phyloP scores from a whole-genome alignment of 257 asterid species.

The Solanum piurae region DNA sequence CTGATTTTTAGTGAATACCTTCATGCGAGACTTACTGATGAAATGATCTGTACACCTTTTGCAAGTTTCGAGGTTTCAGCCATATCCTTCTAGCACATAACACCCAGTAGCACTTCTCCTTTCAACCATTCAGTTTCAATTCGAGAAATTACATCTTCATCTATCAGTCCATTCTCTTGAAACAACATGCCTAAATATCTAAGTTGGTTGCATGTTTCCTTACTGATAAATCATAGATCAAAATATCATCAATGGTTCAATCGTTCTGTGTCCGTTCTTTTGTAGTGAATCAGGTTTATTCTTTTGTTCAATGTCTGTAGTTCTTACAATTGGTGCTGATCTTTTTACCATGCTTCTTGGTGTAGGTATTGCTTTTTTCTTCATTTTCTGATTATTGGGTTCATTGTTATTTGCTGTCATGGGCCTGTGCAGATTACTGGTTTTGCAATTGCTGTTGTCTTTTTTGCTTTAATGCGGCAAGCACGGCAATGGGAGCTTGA shows the following conservation, averaged over 20 bases:
- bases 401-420: conserved; percentile 19
- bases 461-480: conserved; percentile 91
- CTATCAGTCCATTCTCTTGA: not conserved
- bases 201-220: not conserved
- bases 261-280: not conserved
- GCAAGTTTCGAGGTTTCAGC: not conserved
- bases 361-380: not conserved
- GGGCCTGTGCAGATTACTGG: conserved; percentile 60
- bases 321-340: not conserved
- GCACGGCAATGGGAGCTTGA: conserved; percentile 82
- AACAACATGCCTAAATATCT: not conserved
- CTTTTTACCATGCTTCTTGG: not conserved
- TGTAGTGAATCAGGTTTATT: not conserved
- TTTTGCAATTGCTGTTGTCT: conserved; percentile 60
- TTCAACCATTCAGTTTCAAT: not conserved
- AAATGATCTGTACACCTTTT: not conserved
- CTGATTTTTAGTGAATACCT: not conserved
- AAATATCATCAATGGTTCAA: not conserved
- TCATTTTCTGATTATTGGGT: not conserved
- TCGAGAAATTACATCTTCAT: not conserved
- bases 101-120: not conserved
- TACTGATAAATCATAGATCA: not conserved
- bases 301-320: not conserved
- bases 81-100: not conserved
- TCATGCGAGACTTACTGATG: not conserved